These are phyloP conservation scores for Prototheca wickerhamii DNA, from an alignment of 163 green algal species.

Conservation along the genomic window DNA sequence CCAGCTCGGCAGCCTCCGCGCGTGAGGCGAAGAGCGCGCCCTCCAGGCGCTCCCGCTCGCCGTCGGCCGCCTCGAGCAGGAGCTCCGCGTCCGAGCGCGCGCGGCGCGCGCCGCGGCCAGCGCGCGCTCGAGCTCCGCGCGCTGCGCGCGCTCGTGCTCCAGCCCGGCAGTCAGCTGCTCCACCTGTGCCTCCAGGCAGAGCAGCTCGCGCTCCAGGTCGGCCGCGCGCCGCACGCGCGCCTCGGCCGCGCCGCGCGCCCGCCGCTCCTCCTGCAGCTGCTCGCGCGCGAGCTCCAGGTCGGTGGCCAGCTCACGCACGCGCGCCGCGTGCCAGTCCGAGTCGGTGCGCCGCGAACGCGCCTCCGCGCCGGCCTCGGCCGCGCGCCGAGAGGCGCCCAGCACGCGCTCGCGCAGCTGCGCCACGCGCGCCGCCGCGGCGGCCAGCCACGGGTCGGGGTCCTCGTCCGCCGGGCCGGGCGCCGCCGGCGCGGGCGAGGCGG, in stretches of 20 bases:
- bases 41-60: constrained; percentile 7
- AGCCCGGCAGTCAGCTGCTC: constrained; percentile 25
- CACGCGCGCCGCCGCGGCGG: neutral
- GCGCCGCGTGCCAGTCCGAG: neutral
- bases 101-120: constrained; percentile 17
- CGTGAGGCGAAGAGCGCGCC: neutral
- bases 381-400: neutral
- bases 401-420: constrained; percentile 3
- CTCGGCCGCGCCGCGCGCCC: neutral
- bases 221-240: neutral
- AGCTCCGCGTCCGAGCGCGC: neutral
- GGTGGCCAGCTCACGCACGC: neutral
- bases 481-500: neutral
- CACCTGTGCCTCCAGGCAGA: constrained; percentile 25
- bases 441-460: neutral
- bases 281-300: constrained; percentile 4
- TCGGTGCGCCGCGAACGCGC: neutral
- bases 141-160: constrained; percentile 9
- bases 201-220: constrained; percentile 16
- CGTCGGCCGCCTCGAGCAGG: neutral
- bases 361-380: neutral
- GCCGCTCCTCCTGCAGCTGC: neutral
- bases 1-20: constrained; percentile 6
- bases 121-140: constrained; percentile 17
- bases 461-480: neutral